Evolutionary conservation across 345 rosid genomes (phyloP).

Genomic region (Gossypium thurberi): DNA sequence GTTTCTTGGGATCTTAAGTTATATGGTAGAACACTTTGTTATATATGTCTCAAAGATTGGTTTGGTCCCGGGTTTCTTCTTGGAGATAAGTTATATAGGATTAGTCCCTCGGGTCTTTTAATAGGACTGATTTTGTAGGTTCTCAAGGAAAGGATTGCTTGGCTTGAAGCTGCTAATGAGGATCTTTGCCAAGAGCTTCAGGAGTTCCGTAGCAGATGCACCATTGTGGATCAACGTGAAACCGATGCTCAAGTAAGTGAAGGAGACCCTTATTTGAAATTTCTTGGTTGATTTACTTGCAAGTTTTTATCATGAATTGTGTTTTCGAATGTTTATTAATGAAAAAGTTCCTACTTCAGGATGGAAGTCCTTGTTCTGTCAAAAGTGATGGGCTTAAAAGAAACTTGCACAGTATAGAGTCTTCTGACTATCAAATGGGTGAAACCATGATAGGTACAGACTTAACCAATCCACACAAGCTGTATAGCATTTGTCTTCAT

Average conservation of each 20-base stretch:
- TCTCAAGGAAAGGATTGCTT: conserved; percentile 48
- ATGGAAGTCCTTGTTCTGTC: conserved; percentile 52
- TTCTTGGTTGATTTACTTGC: not conserved
- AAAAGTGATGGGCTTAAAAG: conserved; percentile 85
- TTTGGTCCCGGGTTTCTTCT: not conserved
- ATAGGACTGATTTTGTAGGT: conserved; percentile 34
- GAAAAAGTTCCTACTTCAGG: conserved; percentile 37
- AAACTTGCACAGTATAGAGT: conserved; percentile 73
- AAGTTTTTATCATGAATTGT: conserved; percentile 3
- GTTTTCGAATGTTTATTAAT: not conserved
- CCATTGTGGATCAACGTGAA: conserved; percentile 49
- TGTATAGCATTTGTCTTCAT: not conserved
- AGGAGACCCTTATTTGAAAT: not conserved
- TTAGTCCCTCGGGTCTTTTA: not conserved
- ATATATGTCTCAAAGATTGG: not conserved
- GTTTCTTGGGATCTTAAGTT: conserved; percentile 3
- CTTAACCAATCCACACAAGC: not conserved
- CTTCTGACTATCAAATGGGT: conserved; percentile 71
- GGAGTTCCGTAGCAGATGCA: conserved; percentile 66
- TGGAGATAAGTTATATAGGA: not conserved
- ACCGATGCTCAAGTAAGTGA: conserved; percentile 69
- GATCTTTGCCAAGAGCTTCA: conserved; percentile 92
- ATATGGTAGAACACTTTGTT: not conserved
- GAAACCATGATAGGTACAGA: conserved; percentile 60
- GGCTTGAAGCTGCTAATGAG: conserved; percentile 58